These are phyloP conservation scores for Dalbergia cultrata DNA, from an alignment of 306 rosid species.

Conservation along the genomic window DNA sequence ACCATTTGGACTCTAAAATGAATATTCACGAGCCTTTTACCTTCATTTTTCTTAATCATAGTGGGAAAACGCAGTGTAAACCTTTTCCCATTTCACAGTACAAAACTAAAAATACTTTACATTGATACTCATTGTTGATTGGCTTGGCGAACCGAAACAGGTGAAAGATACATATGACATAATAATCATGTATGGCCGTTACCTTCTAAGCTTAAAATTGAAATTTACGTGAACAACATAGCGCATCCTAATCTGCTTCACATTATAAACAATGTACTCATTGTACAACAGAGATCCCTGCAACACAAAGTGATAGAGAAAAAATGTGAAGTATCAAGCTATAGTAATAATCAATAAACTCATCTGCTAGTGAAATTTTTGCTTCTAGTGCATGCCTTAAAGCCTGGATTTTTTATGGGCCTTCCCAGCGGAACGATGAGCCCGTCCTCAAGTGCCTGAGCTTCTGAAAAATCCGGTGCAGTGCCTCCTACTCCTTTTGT, in stretches of 20 bases:
- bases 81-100: background rate
- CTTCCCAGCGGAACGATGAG: slow-evolving; percentile 79
- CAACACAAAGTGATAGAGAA: slow-evolving; percentile 38
- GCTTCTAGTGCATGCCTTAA: slow-evolving; percentile 51
- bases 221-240: slow-evolving; percentile 81
- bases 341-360: slow-evolving; percentile 20
- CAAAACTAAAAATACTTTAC: slow-evolving; percentile 4
- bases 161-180: slow-evolving; percentile 21
- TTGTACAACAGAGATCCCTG: slow-evolving; percentile 82
- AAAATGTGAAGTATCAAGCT: slow-evolving; percentile 6
- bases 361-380: slow-evolving; percentile 12
- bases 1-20: too few relatives aligned
- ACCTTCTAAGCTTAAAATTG: slow-evolving; percentile 57
- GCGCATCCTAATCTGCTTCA: slow-evolving; percentile 90
- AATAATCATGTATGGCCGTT: slow-evolving; percentile 18
- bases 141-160: slow-evolving; percentile 21
- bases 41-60: slow-evolving; percentile 25
- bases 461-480: slow-evolving; percentile 77
- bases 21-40: background rate
- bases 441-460: slow-evolving; percentile 70
- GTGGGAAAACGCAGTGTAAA: background rate
- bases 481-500: slow-evolving; percentile 89
- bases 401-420: slow-evolving; percentile 48
- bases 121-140: slow-evolving; percentile 2
- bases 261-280: slow-evolving; percentile 91